Evolutionary conservation across 2,329 filamentous ascomycete genomes (phyloP), one percentile per base, ranked within the genome.

Genomic region (Colletotrichum trifolii): DNA sequence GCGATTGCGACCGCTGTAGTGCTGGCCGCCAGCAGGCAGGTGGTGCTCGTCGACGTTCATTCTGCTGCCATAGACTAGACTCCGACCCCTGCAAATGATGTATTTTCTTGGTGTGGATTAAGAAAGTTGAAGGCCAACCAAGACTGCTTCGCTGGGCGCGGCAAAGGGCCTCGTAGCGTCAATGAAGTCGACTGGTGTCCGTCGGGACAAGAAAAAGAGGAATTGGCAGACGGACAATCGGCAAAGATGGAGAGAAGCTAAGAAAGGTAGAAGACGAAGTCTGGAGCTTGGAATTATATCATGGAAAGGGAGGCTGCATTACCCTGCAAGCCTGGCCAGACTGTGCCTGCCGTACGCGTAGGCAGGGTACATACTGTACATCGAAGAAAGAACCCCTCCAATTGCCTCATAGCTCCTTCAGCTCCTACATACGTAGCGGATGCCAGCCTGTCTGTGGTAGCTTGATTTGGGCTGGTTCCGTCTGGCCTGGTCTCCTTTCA

Each of bases 1-100:
- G 33, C 92, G 91, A 76, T 97, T 97, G 64, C 78, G 79, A 55
- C 90, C 93, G 36, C 92, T 95, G 82, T 96, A 97, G 75, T 94
- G 91, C 72, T 91, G 89, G 11, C 78, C 77, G 17, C 81, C 83
- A 68, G 78, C 73, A 39, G 84, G 83, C 69, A 78, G 74, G 3
- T 76, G 71, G 52, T 79, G 76, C 40, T 83, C 76, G 35, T 82
- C 66, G 49, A 73, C 62, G 63, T 79, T 74, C 78, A 82, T 82
- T 13, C 36, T 69, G 59, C 42, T 48, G 43, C 63, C 58, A 66
- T 54, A 47, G 67, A 13, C 43, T 54, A 47, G 67, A 13, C 43
- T 25, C 25, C 25, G 25, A 47, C 43, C 33, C 40, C 48, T 66
- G 45, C 60, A 58, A 36, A 11, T 10, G 12, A 25, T 39, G 11